A percentile compares a stretch with the other conserved stretches of the same genome.
Evolutionary conservation across 2,329 filamentous ascomycete species (phyloP).

Genomic region (Hirsutella rhossiliensis): DNA sequence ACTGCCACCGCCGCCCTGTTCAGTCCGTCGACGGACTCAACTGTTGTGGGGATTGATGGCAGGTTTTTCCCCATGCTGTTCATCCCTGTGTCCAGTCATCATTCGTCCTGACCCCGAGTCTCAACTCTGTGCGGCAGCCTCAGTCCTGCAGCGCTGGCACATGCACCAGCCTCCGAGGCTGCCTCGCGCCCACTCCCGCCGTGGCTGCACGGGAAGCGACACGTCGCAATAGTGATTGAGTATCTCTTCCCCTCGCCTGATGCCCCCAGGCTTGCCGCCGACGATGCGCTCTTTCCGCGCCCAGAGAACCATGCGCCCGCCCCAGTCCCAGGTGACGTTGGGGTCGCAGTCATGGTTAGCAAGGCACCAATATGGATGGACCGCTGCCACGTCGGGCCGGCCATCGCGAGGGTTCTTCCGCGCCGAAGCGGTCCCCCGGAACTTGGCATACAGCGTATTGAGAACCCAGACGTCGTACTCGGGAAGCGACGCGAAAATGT

Average conservation of each 20-base stretch:
- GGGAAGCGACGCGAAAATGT: slow-evolving; percentile 50
- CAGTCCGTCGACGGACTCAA: too few relatives aligned
- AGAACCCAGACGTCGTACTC: slow-evolving; percentile 69
- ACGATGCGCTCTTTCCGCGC: slow-evolving; percentile 46
- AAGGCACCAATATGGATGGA: slow-evolving; percentile 92
- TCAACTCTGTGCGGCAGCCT: slow-evolving; percentile 31
- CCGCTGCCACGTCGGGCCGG: slow-evolving; percentile 80
- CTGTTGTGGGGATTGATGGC: too few relatives aligned
- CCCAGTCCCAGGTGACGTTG: slow-evolving; percentile 92
- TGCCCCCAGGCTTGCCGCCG: slow-evolving; percentile 40
- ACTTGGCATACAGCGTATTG: slow-evolving; percentile 88
- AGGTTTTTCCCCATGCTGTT: too few relatives aligned
- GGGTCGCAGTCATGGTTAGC: slow-evolving; percentile 95
- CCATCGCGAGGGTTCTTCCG: slow-evolving; percentile 65
- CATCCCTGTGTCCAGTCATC: too few relatives aligned
- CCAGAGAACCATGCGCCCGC: slow-evolving; percentile 62
- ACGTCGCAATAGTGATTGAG: slow-evolving; percentile 93
- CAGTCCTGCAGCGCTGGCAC: slow-evolving; percentile 70
- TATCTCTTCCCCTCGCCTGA: slow-evolving; percentile 73
- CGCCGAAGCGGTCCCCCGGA: slow-evolving; percentile 83
- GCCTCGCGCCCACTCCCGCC: slow-evolving; percentile 80
- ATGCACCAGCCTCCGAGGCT: slow-evolving; percentile 82
- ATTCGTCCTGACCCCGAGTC: background rate
- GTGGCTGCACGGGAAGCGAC: slow-evolving; percentile 60
- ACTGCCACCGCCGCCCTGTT: background rate